phyloP scores from a whole-genome alignment of 1,284 basidiomycete species.

The Ustilago hordei region DNA sequence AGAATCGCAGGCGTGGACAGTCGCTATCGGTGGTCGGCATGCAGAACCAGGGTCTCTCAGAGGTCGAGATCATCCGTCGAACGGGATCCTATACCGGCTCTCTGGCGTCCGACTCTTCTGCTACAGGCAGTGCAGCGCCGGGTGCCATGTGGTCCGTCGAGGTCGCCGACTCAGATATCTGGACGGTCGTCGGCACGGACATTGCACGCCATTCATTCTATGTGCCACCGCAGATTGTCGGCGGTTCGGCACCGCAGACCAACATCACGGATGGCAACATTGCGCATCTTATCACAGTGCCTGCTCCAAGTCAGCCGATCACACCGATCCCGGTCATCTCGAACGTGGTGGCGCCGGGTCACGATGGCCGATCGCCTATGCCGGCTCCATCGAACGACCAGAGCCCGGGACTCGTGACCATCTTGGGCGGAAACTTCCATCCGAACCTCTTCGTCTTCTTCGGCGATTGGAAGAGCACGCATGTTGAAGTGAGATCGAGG shows the following conservation, averaged over 20 bases:
- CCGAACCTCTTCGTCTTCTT: slow-evolving; percentile 88
- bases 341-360: slow-evolving; percentile 80
- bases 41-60: slow-evolving; percentile 50
- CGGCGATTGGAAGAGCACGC: slow-evolving; percentile 84
- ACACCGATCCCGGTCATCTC: slow-evolving; percentile 72
- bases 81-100: slow-evolving; percentile 50
- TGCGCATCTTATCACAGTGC: slow-evolving; percentile 57
- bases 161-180: slow-evolving; percentile 77
- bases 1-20: slow-evolving; percentile 57
- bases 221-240: slow-evolving; percentile 63
- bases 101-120: slow-evolving; percentile 53
- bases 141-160: slow-evolving; percentile 58
- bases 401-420: slow-evolving; percentile 78
- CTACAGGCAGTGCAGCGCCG: slow-evolving; percentile 40
- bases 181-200: slow-evolving; percentile 88
- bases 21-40: slow-evolving; percentile 59
- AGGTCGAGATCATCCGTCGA: slow-evolving; percentile 42
- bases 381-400: slow-evolving; percentile 63
- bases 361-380: slow-evolving; percentile 72
- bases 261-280: slow-evolving; percentile 40
- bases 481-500: slow-evolving; percentile 87
- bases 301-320: slow-evolving; percentile 71
- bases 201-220: slow-evolving; percentile 70
- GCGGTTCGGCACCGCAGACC: slow-evolving; percentile 41
- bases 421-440: slow-evolving; percentile 89